phyloP scores from a whole-genome alignment of 1,139 yeast genomes.

The Debaryomycetaceae sp. region DNA sequence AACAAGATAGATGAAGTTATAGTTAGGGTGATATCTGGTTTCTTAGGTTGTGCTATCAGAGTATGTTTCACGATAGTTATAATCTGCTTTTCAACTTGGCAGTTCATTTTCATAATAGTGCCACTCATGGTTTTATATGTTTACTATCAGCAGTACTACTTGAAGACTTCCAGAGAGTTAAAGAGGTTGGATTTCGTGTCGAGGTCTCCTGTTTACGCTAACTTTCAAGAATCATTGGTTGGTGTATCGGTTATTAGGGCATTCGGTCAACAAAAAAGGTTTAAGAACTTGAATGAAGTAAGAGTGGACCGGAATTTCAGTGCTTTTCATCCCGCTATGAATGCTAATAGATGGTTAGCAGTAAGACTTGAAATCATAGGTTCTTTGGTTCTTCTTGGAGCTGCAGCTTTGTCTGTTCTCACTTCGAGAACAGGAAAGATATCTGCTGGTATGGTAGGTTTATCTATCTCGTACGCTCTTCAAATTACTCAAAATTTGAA shows the following conservation, averaged over 20 bases:
- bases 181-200: constrained; percentile 94
- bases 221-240: constrained; percentile 90
- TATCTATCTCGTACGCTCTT: constrained; percentile 87
- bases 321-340: constrained; percentile 91
- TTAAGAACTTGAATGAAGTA: constrained; percentile 66
- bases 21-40: constrained; percentile 80
- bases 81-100: constrained; percentile 86
- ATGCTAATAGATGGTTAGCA: constrained; percentile 96
- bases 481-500: constrained; percentile 90
- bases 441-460: constrained; percentile 89
- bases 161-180: constrained; percentile 88
- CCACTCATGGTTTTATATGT: constrained; percentile 74
- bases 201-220: constrained; percentile 91
- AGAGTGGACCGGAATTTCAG: constrained; percentile 83
- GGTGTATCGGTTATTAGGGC: constrained; percentile 93
- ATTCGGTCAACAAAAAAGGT: constrained; percentile 71
- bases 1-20: constrained; percentile 87
- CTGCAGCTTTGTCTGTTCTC: constrained; percentile 77
- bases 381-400: constrained; percentile 76
- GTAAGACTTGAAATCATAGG: constrained; percentile 90
- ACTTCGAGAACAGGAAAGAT: constrained; percentile 65
- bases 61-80: constrained; percentile 83
- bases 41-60: constrained; percentile 66
- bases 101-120: constrained; percentile 63
- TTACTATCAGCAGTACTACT: constrained; percentile 84